Evolutionary conservation across 2,329 filamentous ascomycete species (phyloP), one percentile per base, ranked within the genome.

Genomic region (Fonsecaea multimorphosa): DNA sequence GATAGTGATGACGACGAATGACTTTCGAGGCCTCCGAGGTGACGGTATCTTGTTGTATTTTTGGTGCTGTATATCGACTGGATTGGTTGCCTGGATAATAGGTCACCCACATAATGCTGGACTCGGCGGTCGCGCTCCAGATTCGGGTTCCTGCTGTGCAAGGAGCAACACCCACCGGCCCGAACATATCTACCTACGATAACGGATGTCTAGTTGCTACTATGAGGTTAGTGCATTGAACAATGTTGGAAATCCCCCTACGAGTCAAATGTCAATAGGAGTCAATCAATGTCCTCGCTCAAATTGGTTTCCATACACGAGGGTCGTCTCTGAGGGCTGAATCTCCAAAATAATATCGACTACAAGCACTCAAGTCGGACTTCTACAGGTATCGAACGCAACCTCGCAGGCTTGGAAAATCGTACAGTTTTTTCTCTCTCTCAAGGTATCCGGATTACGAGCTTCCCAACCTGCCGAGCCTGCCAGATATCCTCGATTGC

Each of bases 401-500:
- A 31, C 29, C 29, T 31, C 29, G 8, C 29, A 31, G 29, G 3
- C 29, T 3, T 31, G 29, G 3, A 8, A 31, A 31, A n/a, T n/a
- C n/a, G n/a, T n/a, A n/a, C n/a, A n/a, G n/a, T n/a, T n/a, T n/a
- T n/a, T 44, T 44, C 5, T 40, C 16, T 16, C n/a, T 44, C 38
- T 44, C 38, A 44, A n/a, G 38, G 2, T 19, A 44, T 19, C 38
- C n/a, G 16, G 27, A 64, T 69, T 12, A 80, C 76, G 54, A 81
- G 63, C 70, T 81, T 81, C 16, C 79, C 79, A 46, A 82, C 72
- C 61, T 80, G 76, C 40, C 74, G 78, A 0, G 79, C 80, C 68
- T 81, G 72, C 78, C 78, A 82, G 12, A 81, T 61, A 68, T 74
- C 78, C 61, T 80, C 72, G 34, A 82, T 66, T 0, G 80, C 79